Conservation (phyloP, 345 rosid species). For the Pistacia atlantica region DNA sequence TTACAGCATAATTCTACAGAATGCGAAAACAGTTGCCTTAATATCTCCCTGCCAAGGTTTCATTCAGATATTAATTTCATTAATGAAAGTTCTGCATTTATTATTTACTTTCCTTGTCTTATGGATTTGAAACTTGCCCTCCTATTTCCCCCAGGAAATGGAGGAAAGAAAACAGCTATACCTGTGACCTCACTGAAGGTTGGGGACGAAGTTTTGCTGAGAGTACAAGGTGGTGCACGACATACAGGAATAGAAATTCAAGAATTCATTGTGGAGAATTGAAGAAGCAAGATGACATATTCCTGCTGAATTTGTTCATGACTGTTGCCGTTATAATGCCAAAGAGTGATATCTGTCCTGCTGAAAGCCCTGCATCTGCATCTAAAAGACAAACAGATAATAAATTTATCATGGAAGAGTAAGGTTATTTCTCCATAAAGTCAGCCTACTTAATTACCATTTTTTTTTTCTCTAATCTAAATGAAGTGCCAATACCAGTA, state of each 20-base stretch:
- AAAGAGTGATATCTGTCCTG: not conserved
- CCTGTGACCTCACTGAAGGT: constrained; percentile 71
- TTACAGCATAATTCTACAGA: constrained; percentile 72
- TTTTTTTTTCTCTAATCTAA: not conserved
- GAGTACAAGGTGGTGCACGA: constrained; percentile 76
- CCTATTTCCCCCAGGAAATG: constrained; percentile 43
- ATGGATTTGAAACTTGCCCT: not conserved
- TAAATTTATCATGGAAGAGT: not conserved
- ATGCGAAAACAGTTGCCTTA: constrained; percentile 82
- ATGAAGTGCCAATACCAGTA: not conserved
- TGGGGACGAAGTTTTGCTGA: constrained; percentile 65
- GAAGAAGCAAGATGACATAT: constrained; percentile 26
- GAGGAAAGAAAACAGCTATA: constrained; percentile 36
- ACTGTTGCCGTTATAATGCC: not conserved
- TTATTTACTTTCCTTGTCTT: constrained; percentile 3
- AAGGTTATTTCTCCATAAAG: not conserved
- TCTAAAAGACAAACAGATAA: not conserved
- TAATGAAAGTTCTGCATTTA: constrained; percentile 6
- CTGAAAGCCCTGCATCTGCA: not conserved
- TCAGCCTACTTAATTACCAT: not conserved
- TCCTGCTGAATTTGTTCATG: not conserved
- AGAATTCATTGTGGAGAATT: constrained; percentile 81
- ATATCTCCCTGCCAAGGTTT: constrained; percentile 60
- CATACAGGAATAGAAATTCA: constrained; percentile 87
- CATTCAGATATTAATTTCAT: not conserved